phyloP scores from a whole-genome alignment of 345 rosid species.

The Passiflora organensis region DNA sequence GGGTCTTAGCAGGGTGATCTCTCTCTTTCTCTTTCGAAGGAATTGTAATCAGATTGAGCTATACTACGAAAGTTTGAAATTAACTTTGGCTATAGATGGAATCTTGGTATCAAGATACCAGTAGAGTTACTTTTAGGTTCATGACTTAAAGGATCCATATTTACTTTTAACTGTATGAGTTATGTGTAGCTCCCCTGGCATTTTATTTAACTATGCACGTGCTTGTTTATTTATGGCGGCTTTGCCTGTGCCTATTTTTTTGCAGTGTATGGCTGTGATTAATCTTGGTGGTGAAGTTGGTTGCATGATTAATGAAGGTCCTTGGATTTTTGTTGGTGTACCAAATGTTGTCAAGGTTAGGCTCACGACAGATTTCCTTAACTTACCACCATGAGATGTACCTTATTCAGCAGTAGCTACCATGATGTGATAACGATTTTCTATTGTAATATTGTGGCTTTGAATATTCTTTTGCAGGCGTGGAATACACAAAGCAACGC shows the following conservation, averaged over 20 bases:
- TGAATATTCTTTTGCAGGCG: constrained; percentile 50
- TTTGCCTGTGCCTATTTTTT: constrained; percentile 4
- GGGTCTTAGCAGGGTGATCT: neutral
- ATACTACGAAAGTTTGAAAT: neutral
- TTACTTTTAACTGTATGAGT: no score
- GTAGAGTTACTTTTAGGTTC: no score
- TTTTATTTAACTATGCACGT: neutral
- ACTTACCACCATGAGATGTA: neutral
- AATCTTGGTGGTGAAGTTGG: constrained; percentile 86
- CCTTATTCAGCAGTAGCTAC: no score
- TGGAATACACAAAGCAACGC: constrained; percentile 74
- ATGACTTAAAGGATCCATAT: no score
- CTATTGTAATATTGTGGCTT: no score
- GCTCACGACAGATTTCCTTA: neutral
- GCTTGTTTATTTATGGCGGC: neutral
- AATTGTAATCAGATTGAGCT: neutral
- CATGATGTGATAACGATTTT: no score
- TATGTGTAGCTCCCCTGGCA: no score
- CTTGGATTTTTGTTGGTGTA: constrained; percentile 90
- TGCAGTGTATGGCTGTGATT: constrained; percentile 60
- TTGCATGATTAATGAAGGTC: constrained; percentile 90
- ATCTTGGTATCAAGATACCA: no score
- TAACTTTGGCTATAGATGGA: no score
- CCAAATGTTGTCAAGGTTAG: constrained; percentile 83
- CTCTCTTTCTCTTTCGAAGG: neutral